Evolutionary conservation across 1,284 basidiomycete species (phyloP).

Genomic region (Trichosporon asahii): DNA sequence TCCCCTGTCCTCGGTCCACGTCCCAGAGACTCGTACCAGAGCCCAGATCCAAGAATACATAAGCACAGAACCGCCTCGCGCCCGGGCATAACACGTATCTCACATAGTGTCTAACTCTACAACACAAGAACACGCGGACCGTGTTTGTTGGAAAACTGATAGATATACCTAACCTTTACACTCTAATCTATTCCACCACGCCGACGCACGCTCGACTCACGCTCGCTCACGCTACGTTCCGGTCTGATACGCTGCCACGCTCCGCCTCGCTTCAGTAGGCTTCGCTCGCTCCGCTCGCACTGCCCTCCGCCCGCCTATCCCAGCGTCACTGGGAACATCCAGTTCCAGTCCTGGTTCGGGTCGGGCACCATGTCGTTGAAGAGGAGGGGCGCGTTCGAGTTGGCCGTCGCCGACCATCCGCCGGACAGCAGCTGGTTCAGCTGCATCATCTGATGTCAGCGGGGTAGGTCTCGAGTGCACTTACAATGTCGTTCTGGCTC

Average conservation of each 20-base stretch:
- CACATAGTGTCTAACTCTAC: slow-evolving; percentile 1
- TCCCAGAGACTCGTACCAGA: too few species aligned
- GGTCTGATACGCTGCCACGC: too few species aligned
- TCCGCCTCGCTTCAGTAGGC: too few species aligned
- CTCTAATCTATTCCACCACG: background rate
- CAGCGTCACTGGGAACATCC: slow-evolving; percentile 5
- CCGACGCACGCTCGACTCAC: background rate
- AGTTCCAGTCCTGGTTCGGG: slow-evolving; percentile 6
- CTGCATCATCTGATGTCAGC: slow-evolving; percentile 16
- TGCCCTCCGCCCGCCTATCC: background rate
- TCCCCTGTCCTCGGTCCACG: background rate
- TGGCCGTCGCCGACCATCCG: background rate
- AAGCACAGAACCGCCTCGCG: background rate
- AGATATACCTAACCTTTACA: background rate
- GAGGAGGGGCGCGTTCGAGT: background rate
- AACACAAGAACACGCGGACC: background rate
- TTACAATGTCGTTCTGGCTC: slow-evolving; percentile 1
- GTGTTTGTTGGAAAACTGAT: background rate
- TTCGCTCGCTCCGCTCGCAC: too few species aligned
- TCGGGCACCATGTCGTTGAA: slow-evolving; percentile 9
- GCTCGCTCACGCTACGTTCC: too few species aligned
- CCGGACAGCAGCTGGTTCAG: background rate
- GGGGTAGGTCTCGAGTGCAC: background rate
- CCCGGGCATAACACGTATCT: background rate
- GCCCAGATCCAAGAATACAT: background rate